Base-by-base conservation (phyloP, 495 filamentous ascomycete genomes). In the Oleoguttula mirabilis region DNA sequence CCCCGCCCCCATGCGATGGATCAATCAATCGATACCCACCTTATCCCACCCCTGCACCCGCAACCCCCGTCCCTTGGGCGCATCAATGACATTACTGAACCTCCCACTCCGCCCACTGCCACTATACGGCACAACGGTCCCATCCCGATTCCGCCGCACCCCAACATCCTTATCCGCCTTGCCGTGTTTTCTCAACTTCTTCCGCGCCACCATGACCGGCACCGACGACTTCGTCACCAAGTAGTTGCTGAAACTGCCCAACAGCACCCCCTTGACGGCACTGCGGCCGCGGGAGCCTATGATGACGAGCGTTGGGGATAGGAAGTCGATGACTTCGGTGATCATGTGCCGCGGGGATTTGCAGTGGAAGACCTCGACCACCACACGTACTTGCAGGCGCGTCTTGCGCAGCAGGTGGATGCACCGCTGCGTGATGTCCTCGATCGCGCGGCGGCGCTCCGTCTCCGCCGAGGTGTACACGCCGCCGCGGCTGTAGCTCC, bases 241-340 rank as follows among this genome's bases (percentile, higher is more conserved):
- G 57, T 98, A 98, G 57, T 94, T 95, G 41, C 83, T 88, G 61
- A 98, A 96, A 2, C 87, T 94, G 14, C 90, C 90, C 14, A 96
- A 72, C 22, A 98, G 75, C 20, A 92, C 85, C 54, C 85, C 90
- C 63, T 94, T 96, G 43, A 98, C 61, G 43, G 88, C 84, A 59
- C 83, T 88, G 40, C 87, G 71, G 27, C 90, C 90, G 52, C 90
- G 70, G 41, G 84, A 88, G 21, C 90, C 90, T 30, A 95, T 72
- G 49, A 96, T 83, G 1, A 93, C 88, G 30, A 98, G 68, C n/a
- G 88, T 95, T 7, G 90, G 90, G 36, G 79, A 78, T 35, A 95
- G 69, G 39, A 79, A 74, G 62, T 98, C 90, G 56, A 98, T 95
- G 39, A 67, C 64, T 55, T 67, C 64, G 0, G 64, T 66, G 40